Base-by-base conservation (phyloP, 352 stramenopile species). In the Peronospora farinosa region DNA sequence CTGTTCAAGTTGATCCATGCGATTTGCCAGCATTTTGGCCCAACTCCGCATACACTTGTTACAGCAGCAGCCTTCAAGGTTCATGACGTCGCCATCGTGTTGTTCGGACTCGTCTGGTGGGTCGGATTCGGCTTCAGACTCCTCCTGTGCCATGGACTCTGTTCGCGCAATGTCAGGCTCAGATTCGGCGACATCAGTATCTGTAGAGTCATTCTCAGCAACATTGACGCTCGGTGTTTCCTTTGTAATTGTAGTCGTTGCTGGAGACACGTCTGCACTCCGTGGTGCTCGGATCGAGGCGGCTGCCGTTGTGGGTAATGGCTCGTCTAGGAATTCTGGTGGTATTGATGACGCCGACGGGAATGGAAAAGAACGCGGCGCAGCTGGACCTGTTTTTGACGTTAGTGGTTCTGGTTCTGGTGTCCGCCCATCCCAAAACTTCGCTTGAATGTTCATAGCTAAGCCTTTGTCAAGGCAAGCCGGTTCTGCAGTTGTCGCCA, bases 31-130 rank as follows among this genome's bases (percentile, higher is more conserved):
- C 21, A 38, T 63, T 25, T 54, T 61, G 12, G 49, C 60, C 60
- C 60, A 68, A 28, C 21, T 68, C 25, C 38, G 60, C 54, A 65
- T 68, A 37, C 60, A 68, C 15, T 60, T 65, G 21, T 33, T 56
- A 35, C 60, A 68, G 21, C 54, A 65, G 23, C 60, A 68, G 15
- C 55, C 60, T 10, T 68, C 55, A 0, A 31, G 30, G 25, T 65
- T 62, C 45, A 55, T 54, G 12, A 62, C 25, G 21, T 68, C 55
- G 12, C 55, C 55, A 50, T 65, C 55, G 41, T 68, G 60, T 19
- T 51, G 39, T 13, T 52, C 41, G 7, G 9, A 27, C 1, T 47
- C 39, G 3, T 54, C 21, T 13, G 31, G 36, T 33, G 10, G 11
- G 7, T 45, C 54, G 15, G 37, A 44, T 9, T 53, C 50, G 15